Evolutionary conservation across 768 basidiomycete genomes (phyloP).

Genomic region (Chalciporus sphaerocephalus): DNA sequence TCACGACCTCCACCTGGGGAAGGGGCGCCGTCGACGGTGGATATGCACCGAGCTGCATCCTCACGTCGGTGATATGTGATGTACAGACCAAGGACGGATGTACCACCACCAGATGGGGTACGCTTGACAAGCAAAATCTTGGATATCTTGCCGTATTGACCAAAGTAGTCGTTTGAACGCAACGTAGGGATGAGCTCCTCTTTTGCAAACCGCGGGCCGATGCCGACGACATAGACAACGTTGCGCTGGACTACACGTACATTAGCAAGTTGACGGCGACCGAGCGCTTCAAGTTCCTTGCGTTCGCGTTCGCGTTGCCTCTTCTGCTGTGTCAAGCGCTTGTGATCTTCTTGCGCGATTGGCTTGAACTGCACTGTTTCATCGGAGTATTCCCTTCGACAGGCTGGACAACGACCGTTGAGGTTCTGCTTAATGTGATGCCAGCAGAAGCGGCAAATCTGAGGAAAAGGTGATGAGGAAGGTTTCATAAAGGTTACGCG

Average conservation of each 20-base stretch:
- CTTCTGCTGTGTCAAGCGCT: constrained; percentile 92
- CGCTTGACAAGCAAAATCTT: constrained; percentile 94
- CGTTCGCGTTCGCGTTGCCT: constrained; percentile 91
- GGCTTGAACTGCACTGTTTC: constrained; percentile 94
- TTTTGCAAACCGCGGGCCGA: constrained; percentile 89
- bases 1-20: constrained; percentile 89
- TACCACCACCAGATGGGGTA: constrained; percentile 65
- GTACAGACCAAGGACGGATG: constrained; percentile 85
- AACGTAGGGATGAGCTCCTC: constrained; percentile 96
- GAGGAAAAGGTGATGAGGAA: constrained; percentile 10
- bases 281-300: constrained; percentile 86
- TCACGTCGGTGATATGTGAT: constrained; percentile 93
- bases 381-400: constrained; percentile 88
- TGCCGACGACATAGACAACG: constrained; percentile 93
- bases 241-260: constrained; percentile 96
- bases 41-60: constrained; percentile 90
- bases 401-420: constrained; percentile 95
- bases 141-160: constrained; percentile 96
- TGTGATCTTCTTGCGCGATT: constrained; percentile 91
- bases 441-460: constrained; percentile 99
- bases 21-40: constrained; percentile 86
- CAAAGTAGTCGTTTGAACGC: constrained; percentile 94
- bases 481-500: constrained; percentile 17
- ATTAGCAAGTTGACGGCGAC: constrained; percentile 82
- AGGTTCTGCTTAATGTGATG: constrained; percentile 96